Conservation (phyloP, 805 yeast genomes). For the Cyberlindnera maritima region DNA sequence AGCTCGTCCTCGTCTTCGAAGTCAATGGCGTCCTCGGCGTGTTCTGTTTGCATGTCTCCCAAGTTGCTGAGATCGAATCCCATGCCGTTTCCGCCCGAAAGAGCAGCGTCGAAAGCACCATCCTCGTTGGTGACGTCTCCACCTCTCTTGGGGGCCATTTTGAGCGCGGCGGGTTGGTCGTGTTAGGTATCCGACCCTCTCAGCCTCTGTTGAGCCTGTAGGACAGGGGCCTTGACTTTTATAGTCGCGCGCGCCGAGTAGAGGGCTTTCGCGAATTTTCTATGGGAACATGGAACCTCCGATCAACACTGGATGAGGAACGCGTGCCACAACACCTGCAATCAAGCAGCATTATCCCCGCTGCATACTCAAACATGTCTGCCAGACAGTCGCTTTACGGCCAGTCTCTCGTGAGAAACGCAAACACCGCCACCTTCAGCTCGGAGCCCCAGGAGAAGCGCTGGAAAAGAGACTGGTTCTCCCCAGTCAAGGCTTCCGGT, state of each 20-base stretch:
- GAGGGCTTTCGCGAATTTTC: background rate
- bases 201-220: background rate
- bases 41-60: slow-evolving; percentile 43
- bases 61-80: slow-evolving; percentile 20
- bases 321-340: background rate
- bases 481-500: slow-evolving; percentile 17
- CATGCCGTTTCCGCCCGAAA: slow-evolving; percentile 31
- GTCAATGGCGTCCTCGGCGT: slow-evolving; percentile 90
- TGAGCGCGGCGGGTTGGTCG: background rate
- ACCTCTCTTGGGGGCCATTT: slow-evolving; percentile 6
- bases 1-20: slow-evolving; percentile 93
- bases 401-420: slow-evolving; percentile 29
- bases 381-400: slow-evolving; percentile 26
- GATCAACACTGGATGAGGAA: background rate
- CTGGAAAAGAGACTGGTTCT: slow-evolving; percentile 30
- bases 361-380: slow-evolving; percentile 15
- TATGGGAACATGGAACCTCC: background rate
- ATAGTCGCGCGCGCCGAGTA: background rate
- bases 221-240: background rate
- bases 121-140: slow-evolving; percentile 35
- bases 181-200: background rate
- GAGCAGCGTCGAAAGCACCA: slow-evolving; percentile 36
- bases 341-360: background rate
- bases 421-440: slow-evolving; percentile 19
- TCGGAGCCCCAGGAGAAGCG: slow-evolving; percentile 22